These are phyloP conservation scores for Elymus sibiricus DNA, from an alignment of 176 grass and related monocot genomes.

Conservation along the genomic window DNA sequence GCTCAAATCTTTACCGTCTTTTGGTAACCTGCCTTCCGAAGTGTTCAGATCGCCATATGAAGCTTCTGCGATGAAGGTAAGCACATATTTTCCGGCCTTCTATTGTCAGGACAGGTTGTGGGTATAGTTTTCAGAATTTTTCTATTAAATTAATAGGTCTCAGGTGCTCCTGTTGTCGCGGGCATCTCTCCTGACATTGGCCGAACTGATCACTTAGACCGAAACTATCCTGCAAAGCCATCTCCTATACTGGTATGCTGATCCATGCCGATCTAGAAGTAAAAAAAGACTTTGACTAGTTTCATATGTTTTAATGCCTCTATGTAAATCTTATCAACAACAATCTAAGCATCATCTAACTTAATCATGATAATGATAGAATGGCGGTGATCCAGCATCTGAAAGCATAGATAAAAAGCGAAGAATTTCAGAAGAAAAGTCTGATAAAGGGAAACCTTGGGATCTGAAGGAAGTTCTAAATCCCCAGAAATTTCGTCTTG, in stretches of 20 bases:
- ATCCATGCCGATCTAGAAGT: background rate
- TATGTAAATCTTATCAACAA: background rate
- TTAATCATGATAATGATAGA: no score
- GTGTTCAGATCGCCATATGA: constrained; percentile 51
- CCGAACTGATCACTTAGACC: constrained; percentile 38
- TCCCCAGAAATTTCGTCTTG: no score
- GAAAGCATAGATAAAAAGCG: no score
- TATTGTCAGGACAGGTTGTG: no score
- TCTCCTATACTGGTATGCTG: constrained; percentile 42
- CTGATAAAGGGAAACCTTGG: no score
- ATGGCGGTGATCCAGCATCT: no score
- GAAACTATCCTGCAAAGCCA: constrained; percentile 54
- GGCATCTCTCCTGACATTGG: constrained; percentile 46
- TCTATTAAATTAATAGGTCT: constrained; percentile 20
- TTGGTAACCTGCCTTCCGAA: background rate
- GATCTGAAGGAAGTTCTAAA: no score
- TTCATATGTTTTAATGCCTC: background rate
- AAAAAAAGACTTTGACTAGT: background rate
- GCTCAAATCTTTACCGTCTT: constrained; percentile 28
- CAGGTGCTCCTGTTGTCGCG: constrained; percentile 44
- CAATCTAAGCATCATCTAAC: no score
- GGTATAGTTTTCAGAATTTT: no score
- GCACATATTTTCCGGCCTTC: background rate
- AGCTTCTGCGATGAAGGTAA: constrained; percentile 47
- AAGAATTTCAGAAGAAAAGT: no score